Evolutionary conservation across 2,329 filamentous ascomycete genomes (phyloP), one percentile per base, ranked within the genome.

Genomic region (Cyanodermella asteris): DNA sequence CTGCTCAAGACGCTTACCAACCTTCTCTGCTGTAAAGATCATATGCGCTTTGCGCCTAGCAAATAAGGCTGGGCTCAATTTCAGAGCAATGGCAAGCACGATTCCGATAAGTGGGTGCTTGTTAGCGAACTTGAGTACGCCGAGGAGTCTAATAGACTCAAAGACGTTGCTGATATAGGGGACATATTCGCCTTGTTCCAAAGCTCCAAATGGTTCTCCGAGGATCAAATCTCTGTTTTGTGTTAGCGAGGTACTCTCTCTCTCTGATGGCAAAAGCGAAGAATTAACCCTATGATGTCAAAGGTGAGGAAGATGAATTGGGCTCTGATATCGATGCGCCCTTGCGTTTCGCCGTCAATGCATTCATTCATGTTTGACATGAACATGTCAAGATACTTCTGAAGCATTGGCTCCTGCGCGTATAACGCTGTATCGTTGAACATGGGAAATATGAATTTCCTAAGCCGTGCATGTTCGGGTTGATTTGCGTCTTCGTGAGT

Each of bases 221-320:
- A 45, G 46, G 3, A 38, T 35, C 4, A 50, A 29, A 20, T 48
- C 43, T 4, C 40, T 11, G 21, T 7, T 10, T 23, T 23, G 12
- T 23, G 8, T 23, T 13, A 23, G 21, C 7, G 7, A 13, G 21
- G 12, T 8, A 8, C 7, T 9, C 13, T n/a, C n/a, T n/a, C n/a
- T n/a, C n/a, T n/a, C n/a, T n/a, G n/a, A n/a, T n/a, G n/a, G n/a
- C n/a, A n/a, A n/a, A 13, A 7, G 21, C 7, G 21, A 13, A 8
- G 21, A 8, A 9, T 23, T 7, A 8, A 8, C 7, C 9, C 15
- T 8, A 8, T 9, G 23, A 18, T 7, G 7, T 18, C 18, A 22
- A 28, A 33, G 0, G 48, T 49, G 1, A 39, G 39, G 31, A 38
- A 48, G 42, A 36, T 49, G 30, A 38, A 46, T 43, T 43, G 33